These are phyloP conservation scores for Sugiyamaella xylanicola DNA, from an alignment of 1,139 yeast genomes.

Conservation along the genomic window DNA sequence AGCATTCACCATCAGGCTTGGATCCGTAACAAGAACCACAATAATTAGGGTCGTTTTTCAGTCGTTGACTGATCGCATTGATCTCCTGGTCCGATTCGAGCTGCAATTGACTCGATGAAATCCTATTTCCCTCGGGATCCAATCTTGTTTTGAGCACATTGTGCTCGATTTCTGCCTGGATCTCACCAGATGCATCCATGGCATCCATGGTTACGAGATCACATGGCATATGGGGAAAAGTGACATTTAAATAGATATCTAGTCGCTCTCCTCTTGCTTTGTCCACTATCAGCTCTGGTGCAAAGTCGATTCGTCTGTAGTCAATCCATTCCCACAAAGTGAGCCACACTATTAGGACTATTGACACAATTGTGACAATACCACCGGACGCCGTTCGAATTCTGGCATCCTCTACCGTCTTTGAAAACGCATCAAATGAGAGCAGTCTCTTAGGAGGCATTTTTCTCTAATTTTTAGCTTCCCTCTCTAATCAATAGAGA, in stretches of 20 bases:
- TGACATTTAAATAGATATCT: slow-evolving; percentile 76
- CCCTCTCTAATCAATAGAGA: not conserved
- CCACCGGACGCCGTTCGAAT: slow-evolving; percentile 91
- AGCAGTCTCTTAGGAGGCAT: slow-evolving; percentile 45
- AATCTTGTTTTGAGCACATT: slow-evolving; percentile 75
- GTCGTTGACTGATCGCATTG: slow-evolving; percentile 28
- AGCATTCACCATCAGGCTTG: slow-evolving; percentile 66
- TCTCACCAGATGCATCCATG: slow-evolving; percentile 85
- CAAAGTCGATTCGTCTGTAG: slow-evolving; percentile 63
- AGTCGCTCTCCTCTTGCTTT: slow-evolving; percentile 75
- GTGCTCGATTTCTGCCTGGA: slow-evolving; percentile 69
- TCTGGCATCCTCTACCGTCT: slow-evolving; percentile 91
- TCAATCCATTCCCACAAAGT: slow-evolving; percentile 74
- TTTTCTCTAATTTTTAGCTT: not conserved
- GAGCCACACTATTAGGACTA: slow-evolving; percentile 61
- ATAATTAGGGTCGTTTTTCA: slow-evolving; percentile 46
- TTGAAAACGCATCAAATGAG: slow-evolving; percentile 85
- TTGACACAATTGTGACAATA: slow-evolving; percentile 72
- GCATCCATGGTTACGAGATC: slow-evolving; percentile 61
- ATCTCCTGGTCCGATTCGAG: slow-evolving; percentile 38
- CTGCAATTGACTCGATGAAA: slow-evolving; percentile 42
- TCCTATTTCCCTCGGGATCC: slow-evolving; percentile 49
- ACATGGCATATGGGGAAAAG: slow-evolving; percentile 86
- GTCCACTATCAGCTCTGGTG: slow-evolving; percentile 89
- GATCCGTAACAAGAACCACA: slow-evolving; percentile 94